These are phyloP conservation scores for Cardamine chenopodiifolia DNA, from an alignment of 345 rosid species.

Conservation along the genomic window DNA sequence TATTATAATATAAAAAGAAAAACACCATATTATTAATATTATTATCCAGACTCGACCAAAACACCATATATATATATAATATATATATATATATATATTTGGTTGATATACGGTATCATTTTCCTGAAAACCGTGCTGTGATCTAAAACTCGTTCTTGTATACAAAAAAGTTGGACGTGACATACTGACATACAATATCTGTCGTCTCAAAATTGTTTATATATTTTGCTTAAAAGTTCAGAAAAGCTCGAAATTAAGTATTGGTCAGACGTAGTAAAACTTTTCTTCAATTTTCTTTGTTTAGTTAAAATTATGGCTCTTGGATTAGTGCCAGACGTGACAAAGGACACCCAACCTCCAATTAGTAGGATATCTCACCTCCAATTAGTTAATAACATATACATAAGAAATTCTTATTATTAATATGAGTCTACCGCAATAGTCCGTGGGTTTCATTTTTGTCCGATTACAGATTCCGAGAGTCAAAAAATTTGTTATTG, in stretches of 20 bases:
- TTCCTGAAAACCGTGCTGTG: neutral
- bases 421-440: neutral
- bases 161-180: neutral
- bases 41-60: neutral
- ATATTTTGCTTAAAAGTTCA: neutral
- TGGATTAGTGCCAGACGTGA: neutral
- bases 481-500: no score
- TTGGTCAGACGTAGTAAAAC: slow-evolving; percentile 8
- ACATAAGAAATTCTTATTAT: neutral
- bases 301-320: neutral
- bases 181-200: neutral
- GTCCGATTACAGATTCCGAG: no score
- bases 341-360: slow-evolving; percentile 33
- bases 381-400: neutral
- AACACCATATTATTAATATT: no score
- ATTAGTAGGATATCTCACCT: slow-evolving; percentile 30
- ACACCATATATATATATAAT: neutral
- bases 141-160: neutral
- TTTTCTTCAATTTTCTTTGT: neutral
- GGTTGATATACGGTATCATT: neutral
- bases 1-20: no score
- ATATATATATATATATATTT: no score
- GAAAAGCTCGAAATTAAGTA: slow-evolving; percentile 3
- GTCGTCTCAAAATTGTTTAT: neutral
- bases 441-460: no score